Evolutionary conservation across 1,139 yeast genomes (phyloP), one percentile per base, ranked within the genome.

Genomic region (Spathaspora sp.): DNA sequence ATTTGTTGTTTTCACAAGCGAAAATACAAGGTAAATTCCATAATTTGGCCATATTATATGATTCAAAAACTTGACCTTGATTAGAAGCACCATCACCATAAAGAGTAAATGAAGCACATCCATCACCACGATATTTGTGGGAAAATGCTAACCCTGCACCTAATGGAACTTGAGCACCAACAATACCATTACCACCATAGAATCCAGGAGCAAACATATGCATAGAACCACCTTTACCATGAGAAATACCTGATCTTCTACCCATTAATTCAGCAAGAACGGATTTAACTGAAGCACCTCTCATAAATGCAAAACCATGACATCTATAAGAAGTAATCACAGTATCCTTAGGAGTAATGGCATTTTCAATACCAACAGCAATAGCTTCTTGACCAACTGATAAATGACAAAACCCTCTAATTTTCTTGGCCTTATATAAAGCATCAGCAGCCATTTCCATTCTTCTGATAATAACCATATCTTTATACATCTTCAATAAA

Each of bases 381-480:
- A 93, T 82, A 52, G 99, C 99, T 76, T 93, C 99, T 76, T 93
- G 99, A 63, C 99, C 99, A 54, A 89, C 91, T n/a, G 97, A 89
- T 75, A 95, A 81, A 73, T 93, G 99, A 74, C 99, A 90, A 84
- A 93, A 93, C 58, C 99, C 99, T 75, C 98, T 83, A 64, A 93
- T 91, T 76, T 93, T 90, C 80, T 93, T 93, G 64, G 98, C 97
- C 78, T 93, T 93, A 80, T 93, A 93, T 56, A 95, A 78, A 33
- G 98, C 98, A 66, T 93, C 99, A 49, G 98, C 84, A 34, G 97
- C 96, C 97, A 93, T 91, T 76, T 93, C 99, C 93, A 93, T 84
- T 74, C 99, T 88, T 79, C 99, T 84, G 64, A 91, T 84, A 57
- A 86, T 73, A 56, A 87, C 82, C 97, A 93, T 91, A 65, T 93